Percentiles rank a stretch among this genome's conserved stretches.
Conservation (phyloP, 148 eudicot genomes). For the Fagopyrum homotropicum region DNA sequence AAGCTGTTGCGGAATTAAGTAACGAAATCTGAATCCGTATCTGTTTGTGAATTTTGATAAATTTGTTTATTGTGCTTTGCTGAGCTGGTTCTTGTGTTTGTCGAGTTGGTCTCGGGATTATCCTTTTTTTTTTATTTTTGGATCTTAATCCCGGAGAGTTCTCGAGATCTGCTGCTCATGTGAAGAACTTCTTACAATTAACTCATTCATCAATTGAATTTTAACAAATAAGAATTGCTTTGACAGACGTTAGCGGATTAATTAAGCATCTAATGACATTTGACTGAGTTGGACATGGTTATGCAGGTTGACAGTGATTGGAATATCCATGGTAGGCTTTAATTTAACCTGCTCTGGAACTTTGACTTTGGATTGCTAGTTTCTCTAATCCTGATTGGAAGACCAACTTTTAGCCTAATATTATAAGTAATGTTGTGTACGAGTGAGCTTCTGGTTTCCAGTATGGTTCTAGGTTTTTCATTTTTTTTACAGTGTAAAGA, state of each 20-base stretch:
- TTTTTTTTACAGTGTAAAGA: background rate
- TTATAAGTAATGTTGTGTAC: background rate
- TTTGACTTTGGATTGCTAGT: background rate
- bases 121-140: background rate
- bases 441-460: background rate
- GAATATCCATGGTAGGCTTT: background rate
- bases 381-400: constrained; percentile 1
- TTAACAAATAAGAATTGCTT: background rate
- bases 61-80: background rate
- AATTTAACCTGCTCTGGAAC: background rate
- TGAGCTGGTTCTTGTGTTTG: background rate
- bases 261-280: background rate
- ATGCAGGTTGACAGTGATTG: background rate
- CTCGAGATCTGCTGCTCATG: constrained; percentile 2
- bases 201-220: background rate
- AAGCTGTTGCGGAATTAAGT: background rate
- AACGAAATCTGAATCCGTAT: background rate
- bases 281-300: background rate
- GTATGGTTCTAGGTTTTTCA: background rate
- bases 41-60: background rate
- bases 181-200: background rate
- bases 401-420: background rate
- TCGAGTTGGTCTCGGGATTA: background rate
- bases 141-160: background rate
- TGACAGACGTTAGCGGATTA: background rate